These are phyloP conservation scores for Jacaranda copaia DNA, from an alignment of 257 asterid species.

Conservation along the genomic window DNA sequence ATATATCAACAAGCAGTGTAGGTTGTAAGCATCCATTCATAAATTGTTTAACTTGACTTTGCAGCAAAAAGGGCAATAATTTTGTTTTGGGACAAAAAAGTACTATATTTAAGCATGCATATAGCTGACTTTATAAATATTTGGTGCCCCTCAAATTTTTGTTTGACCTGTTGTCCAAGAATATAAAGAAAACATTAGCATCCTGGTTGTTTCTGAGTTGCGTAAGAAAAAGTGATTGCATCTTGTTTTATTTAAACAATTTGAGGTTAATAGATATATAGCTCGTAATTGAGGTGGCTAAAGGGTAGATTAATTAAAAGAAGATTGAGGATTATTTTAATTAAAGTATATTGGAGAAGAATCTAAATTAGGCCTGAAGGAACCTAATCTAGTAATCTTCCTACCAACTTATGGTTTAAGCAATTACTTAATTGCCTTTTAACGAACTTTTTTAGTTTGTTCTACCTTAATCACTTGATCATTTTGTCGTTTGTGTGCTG, in stretches of 20 bases:
- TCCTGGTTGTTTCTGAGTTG: constrained; percentile 24
- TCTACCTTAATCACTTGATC: no score
- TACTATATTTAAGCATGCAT: no score
- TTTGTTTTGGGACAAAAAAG: no score
- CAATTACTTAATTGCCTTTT: background rate
- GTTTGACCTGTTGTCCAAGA: constrained; percentile 25
- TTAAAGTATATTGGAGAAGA: background rate
- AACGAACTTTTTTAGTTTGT: background rate
- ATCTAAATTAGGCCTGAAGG: constrained; percentile 4
- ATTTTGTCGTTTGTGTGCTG: background rate
- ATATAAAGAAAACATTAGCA: constrained; percentile 27
- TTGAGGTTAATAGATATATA: background rate
- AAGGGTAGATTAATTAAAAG: constrained; percentile 12
- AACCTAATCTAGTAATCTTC: constrained; percentile 3
- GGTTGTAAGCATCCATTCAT: no score
- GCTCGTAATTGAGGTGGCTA: background rate
- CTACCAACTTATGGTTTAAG: background rate
- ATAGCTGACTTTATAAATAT: background rate
- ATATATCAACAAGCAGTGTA: no score
- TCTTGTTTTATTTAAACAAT: no score
- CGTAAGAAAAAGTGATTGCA: background rate
- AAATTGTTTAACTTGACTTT: no score
- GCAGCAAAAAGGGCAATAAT: no score
- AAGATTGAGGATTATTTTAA: background rate
- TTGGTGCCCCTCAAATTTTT: background rate